These are phyloP conservation scores for Penicillium sp. DNA, from an alignment of 2,329 filamentous ascomycete species.

Conservation along the genomic window DNA sequence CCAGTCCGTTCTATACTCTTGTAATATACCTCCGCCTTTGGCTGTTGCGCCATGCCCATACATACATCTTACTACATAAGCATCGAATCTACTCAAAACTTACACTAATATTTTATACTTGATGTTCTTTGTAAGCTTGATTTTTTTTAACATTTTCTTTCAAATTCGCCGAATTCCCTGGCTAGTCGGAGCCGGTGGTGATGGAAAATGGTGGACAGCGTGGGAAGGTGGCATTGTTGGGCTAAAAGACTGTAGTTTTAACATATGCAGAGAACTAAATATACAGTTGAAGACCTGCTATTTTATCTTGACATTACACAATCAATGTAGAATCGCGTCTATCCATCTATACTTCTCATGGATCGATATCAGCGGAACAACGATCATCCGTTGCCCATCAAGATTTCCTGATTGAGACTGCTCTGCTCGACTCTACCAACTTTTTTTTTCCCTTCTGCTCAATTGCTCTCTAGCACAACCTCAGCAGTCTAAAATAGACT, in stretches of 20 bases:
- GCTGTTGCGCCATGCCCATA: constrained; percentile 20
- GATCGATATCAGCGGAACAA: constrained; percentile 23
- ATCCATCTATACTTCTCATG: neutral
- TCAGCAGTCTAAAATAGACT: neutral
- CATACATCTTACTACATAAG: constrained; percentile 17
- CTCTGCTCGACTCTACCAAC: constrained; percentile 8
- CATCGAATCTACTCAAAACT: neutral
- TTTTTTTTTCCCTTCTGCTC: constrained; percentile 16
- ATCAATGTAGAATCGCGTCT: neutral
- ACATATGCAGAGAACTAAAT: neutral
- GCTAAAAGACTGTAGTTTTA: neutral
- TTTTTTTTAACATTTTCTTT: neutral
- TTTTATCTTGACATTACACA: neutral
- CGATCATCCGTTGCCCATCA: constrained; percentile 24
- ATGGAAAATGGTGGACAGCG: neutral
- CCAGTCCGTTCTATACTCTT: constrained; percentile 25
- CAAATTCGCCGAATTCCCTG: too few relatives aligned
- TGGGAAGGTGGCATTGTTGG: too few relatives aligned
- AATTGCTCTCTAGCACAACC: constrained; percentile 2
- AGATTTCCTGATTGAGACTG: constrained; percentile 33
- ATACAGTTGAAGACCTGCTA: neutral
- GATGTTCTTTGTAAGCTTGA: neutral
- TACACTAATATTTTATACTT: neutral
- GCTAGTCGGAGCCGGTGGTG: neutral
- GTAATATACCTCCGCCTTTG: constrained; percentile 33